Evolutionary conservation across 805 yeast genomes (phyloP), one percentile per base, ranked within the genome.

Genomic region (Vanderwaltozyma yarrowii): DNA sequence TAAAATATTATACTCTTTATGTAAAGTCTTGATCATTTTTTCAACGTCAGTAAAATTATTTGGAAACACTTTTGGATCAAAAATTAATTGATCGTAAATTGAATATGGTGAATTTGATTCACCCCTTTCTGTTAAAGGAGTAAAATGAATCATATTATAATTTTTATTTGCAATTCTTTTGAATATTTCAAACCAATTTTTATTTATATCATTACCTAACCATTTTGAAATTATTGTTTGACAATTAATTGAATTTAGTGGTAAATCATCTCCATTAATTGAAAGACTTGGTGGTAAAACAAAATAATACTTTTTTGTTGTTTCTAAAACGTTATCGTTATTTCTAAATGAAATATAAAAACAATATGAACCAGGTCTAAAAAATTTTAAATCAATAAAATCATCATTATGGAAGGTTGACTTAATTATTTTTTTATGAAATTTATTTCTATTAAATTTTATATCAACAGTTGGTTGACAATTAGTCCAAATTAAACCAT

Each of bases 121-220:
- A 25, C 98, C 98, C 39, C 97, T 70, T 45, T 78, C 64, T 61
- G 89, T 96, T 48, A 89, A 67, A 0, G 98, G 98, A 5, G 96
- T 88, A 58, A 89, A 89, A 65, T 89, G 98, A 32, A 92, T 67
- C 96, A 89, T 85, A 60, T 92, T 92, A 65, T 89, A 89, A 16
- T 92, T 88, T 60, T 92, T 92, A 8, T 62, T 56, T 13, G 78
- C 62, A 32, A 89, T 71, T 33, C 72, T 71, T 1, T 58, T 56
- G 41, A 89, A 82, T 40, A 82, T 64, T 1, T 61, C 56, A 40
- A 74, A 74, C 97, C 97, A 89, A 34, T 62, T 62, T 17, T 37
- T 33, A 0, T 75, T 69, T 1, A 95, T 94, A 35, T 60, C 59
- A 2, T 74, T 70, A 2, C 96, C 96, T 63, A 88, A 74, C 89